phyloP scores from a whole-genome alignment of 1,284 basidiomycete species.

The Hypsizygus ulmarius region DNA sequence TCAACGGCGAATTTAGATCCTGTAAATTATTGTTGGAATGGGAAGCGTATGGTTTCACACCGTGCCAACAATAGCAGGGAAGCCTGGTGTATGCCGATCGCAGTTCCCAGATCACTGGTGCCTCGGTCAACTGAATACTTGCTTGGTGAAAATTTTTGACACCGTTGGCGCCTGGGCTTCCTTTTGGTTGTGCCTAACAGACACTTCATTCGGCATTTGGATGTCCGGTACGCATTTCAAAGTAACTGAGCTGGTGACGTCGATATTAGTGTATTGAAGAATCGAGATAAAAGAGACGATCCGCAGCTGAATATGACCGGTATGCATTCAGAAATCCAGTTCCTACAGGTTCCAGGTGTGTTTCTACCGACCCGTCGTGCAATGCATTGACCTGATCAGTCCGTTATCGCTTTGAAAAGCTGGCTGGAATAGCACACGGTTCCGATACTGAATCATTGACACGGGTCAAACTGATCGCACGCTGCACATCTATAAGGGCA shows the following conservation, averaged over 20 bases:
- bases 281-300: conserved; percentile 3
- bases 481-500: neutral
- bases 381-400: neutral
- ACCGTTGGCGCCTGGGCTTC: neutral
- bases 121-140: conserved; percentile 11
- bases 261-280: conserved; percentile 2
- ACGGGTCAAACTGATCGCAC: conserved; percentile 2
- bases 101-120: conserved; percentile 11
- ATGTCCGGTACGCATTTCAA: neutral
- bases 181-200: neutral
- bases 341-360: neutral
- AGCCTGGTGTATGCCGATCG: conserved; percentile 10
- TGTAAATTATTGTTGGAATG: neutral
- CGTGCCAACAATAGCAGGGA: conserved; percentile 13
- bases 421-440: conserved; percentile 11
- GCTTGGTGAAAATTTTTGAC: neutral
- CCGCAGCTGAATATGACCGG: neutral
- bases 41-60: neutral
- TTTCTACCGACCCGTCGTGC: neutral
- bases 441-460: conserved; percentile 6
- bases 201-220: neutral
- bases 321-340: neutral
- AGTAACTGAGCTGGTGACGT: neutral
- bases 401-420: neutral
- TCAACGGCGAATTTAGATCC: neutral